phyloP scores from a whole-genome alignment of 495 filamentous ascomycete species.

The Cairneyella variabilis region DNA sequence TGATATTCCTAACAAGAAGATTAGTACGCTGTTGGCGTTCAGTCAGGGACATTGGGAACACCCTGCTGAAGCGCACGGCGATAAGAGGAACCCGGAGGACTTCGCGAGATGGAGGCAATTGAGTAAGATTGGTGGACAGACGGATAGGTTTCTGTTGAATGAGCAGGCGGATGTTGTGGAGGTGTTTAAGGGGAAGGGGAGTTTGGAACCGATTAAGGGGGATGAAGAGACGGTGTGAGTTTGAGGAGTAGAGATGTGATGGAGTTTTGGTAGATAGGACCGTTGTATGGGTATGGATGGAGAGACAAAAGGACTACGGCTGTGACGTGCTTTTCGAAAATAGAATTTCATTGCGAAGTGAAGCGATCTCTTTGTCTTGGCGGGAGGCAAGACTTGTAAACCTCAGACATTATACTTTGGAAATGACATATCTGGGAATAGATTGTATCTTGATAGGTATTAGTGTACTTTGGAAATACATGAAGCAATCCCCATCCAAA shows the following conservation, averaged over 20 bases:
- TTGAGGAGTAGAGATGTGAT: background rate
- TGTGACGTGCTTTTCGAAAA: too few relatives aligned
- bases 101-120: constrained; percentile 33
- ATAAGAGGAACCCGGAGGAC: constrained; percentile 35
- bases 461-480: too few relatives aligned
- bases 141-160: constrained; percentile 33
- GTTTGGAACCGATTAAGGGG: constrained; percentile 32
- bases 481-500: too few relatives aligned
- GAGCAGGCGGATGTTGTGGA: constrained; percentile 38
- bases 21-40: constrained; percentile 35
- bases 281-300: background rate
- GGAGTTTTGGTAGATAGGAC: background rate
- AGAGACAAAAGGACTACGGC: too few relatives aligned
- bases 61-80: constrained; percentile 33
- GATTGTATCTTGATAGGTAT: too few relatives aligned
- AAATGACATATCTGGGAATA: too few relatives aligned
- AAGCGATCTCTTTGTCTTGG: too few relatives aligned
- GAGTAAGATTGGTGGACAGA: constrained; percentile 32
- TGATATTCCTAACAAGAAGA: constrained; percentile 30
- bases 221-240: background rate
- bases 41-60: constrained; percentile 38
- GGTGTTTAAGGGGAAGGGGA: constrained; percentile 33
- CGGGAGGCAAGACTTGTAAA: too few relatives aligned
- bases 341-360: too few relatives aligned
- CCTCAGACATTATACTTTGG: too few relatives aligned